Base-by-base conservation (phyloP, 306 rosid genomes). In the Citrullus amarus region DNA sequence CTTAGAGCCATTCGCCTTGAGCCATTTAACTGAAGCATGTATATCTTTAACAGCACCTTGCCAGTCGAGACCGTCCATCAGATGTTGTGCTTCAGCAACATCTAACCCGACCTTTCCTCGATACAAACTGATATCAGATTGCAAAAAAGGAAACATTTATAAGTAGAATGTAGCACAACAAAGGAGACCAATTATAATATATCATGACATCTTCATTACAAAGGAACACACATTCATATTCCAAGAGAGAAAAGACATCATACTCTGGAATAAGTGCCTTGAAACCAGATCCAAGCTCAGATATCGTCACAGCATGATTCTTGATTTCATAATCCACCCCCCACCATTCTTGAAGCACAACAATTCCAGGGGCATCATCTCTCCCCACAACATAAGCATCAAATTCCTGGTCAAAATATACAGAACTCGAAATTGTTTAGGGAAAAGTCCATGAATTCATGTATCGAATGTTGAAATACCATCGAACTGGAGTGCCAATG, bases 261-360 rank as follows among this genome's bases (percentile, higher is more conserved):
- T 93, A 93, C 98, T 93, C 96, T n/a, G 98, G 98, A 72, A 93
- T 91, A 78, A 93, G 98, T 68, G 93, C 98, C 83, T 90, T 93
- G 77, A 91, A 91, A 57, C 98, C 96, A 82, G 86, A 54, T 53
- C 87, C 90, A 54, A 93, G 90, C 83, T 88, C 81, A 82, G 96
- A 88, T 78, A 93, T 93, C 80, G 87, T 91, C 68, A 82, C 81
- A 34, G 96, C 96, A 78, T 91, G 98, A 80, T 91, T 93, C 80
- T 93, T 93, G 57, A 89, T 67, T 82, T 93, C 98, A 50, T 60
- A 91, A 82, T 93, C 97, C 75, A 93, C 92, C 55, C 98, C 98
- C 97, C 97, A 93, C 97, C 97, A 91, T 79, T 93, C 97, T 84
- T 93, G 97, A 75, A 93, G 85, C 80, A 93, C 96, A 69, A 91